Evolutionary conservation across 441 rosid genomes (phyloP), one percentile per base, ranked within the genome.

Genomic region (Pelargonium hybrid): DNA sequence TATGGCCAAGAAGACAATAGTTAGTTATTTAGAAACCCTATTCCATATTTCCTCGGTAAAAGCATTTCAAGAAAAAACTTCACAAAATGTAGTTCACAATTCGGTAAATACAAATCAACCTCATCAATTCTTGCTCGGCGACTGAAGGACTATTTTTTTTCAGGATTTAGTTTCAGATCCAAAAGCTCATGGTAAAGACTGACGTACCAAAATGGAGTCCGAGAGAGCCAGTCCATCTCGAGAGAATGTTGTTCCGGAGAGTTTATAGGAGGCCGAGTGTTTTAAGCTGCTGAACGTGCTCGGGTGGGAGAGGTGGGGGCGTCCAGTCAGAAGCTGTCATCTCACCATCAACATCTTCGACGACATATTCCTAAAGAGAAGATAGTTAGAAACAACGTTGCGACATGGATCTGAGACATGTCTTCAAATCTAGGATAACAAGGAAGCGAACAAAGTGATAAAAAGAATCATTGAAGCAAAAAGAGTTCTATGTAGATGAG

Each of bases 331-430:
- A 86, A 69, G 89, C 96, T 5, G 75, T 86, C 82, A 82, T 84
- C 76, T 95, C 98, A 0, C 89, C 97, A 72, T 95, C 99, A 25
- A 90, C 96, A 80, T 95, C 99, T 85, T 95, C 98, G 5, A 95
- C 99, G 37, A 92, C 98, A 73, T 95, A 95, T 76, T 95, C 99
- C 98, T 92, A 75, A 15, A 21, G 68, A 10, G 69, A 25, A 41
- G 25, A 48, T 25, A 18, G 31, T 21, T 25, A 23, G 45, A 4
- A 67, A 23, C 43, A 45, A 73, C 62, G 34, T 74, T 17, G 50
- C 31, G 64, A 21, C 31, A 50, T 21, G 6, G 41, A 57, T 57
- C 26, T n/a, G 11, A 56, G 20, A 23, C 1, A 52, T 13, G 67
- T 11, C 45, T n/a, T 62, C 62, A 21, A 14, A 52, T 21, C 21